Percentiles rank a stretch among this genome's conserved stretches.
Conservation (phyloP, 352 stramenopile species). For the Pythium aristosporum region DNA sequence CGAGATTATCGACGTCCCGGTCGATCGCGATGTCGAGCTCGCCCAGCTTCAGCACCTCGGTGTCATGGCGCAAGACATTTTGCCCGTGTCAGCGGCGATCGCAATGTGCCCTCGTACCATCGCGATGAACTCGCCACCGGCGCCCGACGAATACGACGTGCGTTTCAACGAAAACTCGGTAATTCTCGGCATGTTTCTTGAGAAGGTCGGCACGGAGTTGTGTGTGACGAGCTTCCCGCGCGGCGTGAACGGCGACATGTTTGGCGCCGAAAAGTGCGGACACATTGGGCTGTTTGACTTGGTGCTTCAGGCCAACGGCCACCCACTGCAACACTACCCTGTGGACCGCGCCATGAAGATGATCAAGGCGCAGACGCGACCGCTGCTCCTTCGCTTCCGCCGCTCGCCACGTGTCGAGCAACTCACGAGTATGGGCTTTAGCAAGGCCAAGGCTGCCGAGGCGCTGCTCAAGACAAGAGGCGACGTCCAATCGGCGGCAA, state of each 20-base stretch:
- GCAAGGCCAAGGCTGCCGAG: constrained; percentile 41
- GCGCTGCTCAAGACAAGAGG: constrained; percentile 52
- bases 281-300: constrained; percentile 73
- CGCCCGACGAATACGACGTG: constrained; percentile 75
- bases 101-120: constrained; percentile 78
- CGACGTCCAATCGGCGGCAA: constrained; percentile 62
- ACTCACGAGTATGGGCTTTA: constrained; percentile 80
- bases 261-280: constrained; percentile 76
- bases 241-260: constrained; percentile 55
- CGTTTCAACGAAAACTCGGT: constrained; percentile 65
- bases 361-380: constrained; percentile 78
- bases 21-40: constrained; percentile 53
- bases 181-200: constrained; percentile 78
- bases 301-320: constrained; percentile 75
- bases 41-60: constrained; percentile 46
- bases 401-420: constrained; percentile 61
- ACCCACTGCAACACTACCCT: constrained; percentile 80
- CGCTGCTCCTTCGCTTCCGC: constrained; percentile 76
- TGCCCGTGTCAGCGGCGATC: constrained; percentile 70
- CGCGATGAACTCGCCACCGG: constrained; percentile 58
- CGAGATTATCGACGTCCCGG: constrained; percentile 46
- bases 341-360: constrained; percentile 83
- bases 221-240: constrained; percentile 80
- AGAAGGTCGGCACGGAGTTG: constrained; percentile 71
- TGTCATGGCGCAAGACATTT: constrained; percentile 72